Base-by-base conservation (phyloP, 176 grass and related monocot genomes). In the Secale cereale region DNA sequence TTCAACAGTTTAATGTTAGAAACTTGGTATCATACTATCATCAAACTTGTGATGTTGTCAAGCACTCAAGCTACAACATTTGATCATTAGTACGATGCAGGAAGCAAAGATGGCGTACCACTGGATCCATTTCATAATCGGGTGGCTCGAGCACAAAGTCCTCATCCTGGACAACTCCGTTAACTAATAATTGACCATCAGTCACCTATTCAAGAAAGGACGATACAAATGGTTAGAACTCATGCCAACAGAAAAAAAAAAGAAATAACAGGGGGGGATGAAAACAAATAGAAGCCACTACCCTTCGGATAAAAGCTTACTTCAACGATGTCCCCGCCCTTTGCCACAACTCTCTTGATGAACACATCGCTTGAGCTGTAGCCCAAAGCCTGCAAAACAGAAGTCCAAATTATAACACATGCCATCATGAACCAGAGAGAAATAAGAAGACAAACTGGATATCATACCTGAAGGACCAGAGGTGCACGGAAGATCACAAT, bases 331-430 rank as follows among this genome's bases (percentile, higher is more conserved):
- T 99, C 93, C 67, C 91, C 91, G 5, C 91, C 97, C 68, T 92
- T 95, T 0, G 93, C 97, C 39, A 99, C 97, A 81, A 99, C 82
- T 89, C 97, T 95, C 83, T 99, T 99, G 57, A 99, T 91, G 78
- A 99, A 99, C 39, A 96, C 97, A 92, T 99, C 97, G 86, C 74
- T 82, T 65, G 97, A 88, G 76, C 82, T 89, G 90, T 88, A 99
- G 77, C 97, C 97, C 80, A 89, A 13, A 78, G 75, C 59, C 97
- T 99, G 82, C 17, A 69, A 82, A 81, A 59, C 35, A 10, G 7
- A 25, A 33, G 40, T 54, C 28, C 27, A 75, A 32, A 36, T 57
- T 82, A 57, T 14, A 46, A 31, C 23, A 75, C 17, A 76, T 81
- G 68, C 8, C 22, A 59, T 43, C 3, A 81, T 74, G 45, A 81